Base-by-base conservation (phyloP, 352 stramenopile species). In the Phytophthora multivora region DNA sequence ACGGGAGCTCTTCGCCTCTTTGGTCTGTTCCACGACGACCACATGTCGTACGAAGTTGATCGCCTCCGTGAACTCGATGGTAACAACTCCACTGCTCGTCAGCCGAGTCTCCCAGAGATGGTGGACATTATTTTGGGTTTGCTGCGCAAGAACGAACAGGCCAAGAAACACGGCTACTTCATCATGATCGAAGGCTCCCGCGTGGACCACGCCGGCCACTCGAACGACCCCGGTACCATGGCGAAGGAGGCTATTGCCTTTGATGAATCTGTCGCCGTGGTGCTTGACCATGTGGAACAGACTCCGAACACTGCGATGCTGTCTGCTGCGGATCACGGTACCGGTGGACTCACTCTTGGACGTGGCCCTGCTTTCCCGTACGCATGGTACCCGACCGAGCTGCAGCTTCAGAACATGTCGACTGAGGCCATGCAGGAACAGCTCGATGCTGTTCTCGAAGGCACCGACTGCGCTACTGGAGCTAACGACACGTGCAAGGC, bases 171-270 rank as follows among this genome's bases (percentile, higher is more conserved):
- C 56, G 81, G 81, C 39, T 90, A 85, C 73, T 90, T 90, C 41
- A 45, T 90, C 36, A 86, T 90, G 78, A 88, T 90, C 18, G 81
- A 90, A 55, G 78, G 81, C 7, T 90, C 81, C n/a, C 79, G 81
- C 31, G 75, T 90, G 4, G 81, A 90, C 52, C 79, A 88, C 58
- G 81, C 81, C 0, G 78, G 77, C 6, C 81, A 90, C 67, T 82
- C 74, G 15, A 88, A 90, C 49, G 81, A 90, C 53, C 74, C 81
- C 7, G 81, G 81, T 23, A 81, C 81, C 8, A 88, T 88, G 77
- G 81, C 77, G 28, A 79, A 77, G 53, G 81, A 90, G 41, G 81
- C 81, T 7, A 88, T 90, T 42, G 73, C 70, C 15, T 90, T 90
- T 52, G 81, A 90, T 45, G 77, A 90, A 65, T 64, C 81, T 11